These are phyloP conservation scores for Hypericum androsaemum DNA, from an alignment of 345 rosid species.

Conservation along the genomic window DNA sequence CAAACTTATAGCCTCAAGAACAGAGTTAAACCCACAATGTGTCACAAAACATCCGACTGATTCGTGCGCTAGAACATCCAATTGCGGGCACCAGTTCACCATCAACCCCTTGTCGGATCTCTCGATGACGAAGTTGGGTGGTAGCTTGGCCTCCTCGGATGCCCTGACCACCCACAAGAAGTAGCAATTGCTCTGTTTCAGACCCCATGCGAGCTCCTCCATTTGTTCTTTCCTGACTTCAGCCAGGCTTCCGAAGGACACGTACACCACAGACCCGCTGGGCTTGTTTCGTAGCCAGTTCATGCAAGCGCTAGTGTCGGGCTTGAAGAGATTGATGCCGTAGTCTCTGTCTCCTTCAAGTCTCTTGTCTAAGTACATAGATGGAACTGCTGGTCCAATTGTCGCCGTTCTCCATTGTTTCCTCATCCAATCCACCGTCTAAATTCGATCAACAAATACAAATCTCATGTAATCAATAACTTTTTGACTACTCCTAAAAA, in stretches of 20 bases:
- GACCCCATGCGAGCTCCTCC: conserved; percentile 38
- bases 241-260: conserved; percentile 54
- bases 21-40: not conserved
- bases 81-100: not conserved
- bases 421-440: conserved; percentile 24
- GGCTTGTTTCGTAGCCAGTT: conserved; percentile 43
- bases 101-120: not conserved
- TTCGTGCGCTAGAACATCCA: not conserved
- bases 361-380: conserved; percentile 25
- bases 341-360: conserved; percentile 21
- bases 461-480: too few species aligned
- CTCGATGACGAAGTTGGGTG: not conserved
- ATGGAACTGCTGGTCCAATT: conserved; percentile 30
- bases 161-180: conserved; percentile 2
- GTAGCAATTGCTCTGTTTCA: conserved; percentile 17
- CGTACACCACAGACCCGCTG: conserved; percentile 37
- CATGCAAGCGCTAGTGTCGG: conserved; percentile 21
- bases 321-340: conserved; percentile 23
- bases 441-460: too few species aligned
- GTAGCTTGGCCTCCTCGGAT: not conserved
- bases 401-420: conserved; percentile 12
- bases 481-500: too few species aligned
- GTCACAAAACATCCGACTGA: not conserved
- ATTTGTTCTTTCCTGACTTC: conserved; percentile 33
- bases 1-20: not conserved